Percentiles rank a stretch among this genome's conserved stretches.
Conservation (phyloP, 2,329 filamentous ascomycete species). For the Aschersonia sp. region DNA sequence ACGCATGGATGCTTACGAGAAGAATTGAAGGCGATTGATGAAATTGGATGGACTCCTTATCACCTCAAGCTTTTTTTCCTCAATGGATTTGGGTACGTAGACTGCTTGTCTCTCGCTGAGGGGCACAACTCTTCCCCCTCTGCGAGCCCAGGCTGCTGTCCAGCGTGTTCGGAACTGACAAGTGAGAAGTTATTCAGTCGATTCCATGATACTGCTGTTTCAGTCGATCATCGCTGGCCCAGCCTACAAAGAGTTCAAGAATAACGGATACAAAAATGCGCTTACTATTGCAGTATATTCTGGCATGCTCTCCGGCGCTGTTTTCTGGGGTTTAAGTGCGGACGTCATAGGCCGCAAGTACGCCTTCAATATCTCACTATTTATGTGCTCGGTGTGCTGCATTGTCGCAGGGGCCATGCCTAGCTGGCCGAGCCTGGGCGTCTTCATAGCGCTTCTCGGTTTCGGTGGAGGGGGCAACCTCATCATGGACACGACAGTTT, state of each 20-base stretch:
- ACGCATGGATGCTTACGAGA: not conserved
- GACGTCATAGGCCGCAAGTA: constrained; percentile 55
- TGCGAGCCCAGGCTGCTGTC: not conserved
- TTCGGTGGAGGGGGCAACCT: constrained; percentile 44
- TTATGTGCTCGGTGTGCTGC: constrained; percentile 41
- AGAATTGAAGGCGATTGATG: constrained; percentile 30
- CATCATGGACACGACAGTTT: constrained; percentile 35
- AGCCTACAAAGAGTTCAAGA: constrained; percentile 44
- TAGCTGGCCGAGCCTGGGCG: constrained; percentile 48
- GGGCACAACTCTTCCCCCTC: not conserved
- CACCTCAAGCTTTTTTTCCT: constrained; percentile 47
- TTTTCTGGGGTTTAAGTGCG: constrained; percentile 55
- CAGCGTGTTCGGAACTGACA: not conserved
- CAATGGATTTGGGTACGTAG: constrained; percentile 39
- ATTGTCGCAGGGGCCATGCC: constrained; percentile 54
- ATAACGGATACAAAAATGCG: constrained; percentile 36
- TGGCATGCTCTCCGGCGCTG: constrained; percentile 37
- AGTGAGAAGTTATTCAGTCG: constrained; percentile 25
- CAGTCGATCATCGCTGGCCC: constrained; percentile 47
- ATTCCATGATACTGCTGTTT: constrained; percentile 33
- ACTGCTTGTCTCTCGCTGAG: not conserved
- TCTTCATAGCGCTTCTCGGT: constrained; percentile 47
- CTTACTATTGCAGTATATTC: constrained; percentile 49
- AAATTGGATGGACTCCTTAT: constrained; percentile 46
- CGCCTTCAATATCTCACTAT: constrained; percentile 54